These are phyloP conservation scores for Huntiella bhutanensis DNA, from an alignment of 2,329 filamentous ascomycete genomes.

Conservation along the genomic window DNA sequence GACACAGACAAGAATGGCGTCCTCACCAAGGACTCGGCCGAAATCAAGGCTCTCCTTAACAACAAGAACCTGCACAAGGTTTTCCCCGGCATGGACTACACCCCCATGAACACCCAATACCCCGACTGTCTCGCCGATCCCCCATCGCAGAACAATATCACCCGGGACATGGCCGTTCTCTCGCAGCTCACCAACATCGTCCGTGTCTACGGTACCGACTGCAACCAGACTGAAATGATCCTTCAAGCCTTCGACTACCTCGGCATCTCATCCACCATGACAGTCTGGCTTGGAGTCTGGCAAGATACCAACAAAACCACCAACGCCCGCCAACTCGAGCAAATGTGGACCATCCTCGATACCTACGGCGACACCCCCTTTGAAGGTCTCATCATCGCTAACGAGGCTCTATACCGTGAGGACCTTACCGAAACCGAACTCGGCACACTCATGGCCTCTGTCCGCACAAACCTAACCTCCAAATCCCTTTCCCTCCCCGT, in stretches of 20 bases:
- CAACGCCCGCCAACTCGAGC: constrained; percentile 59
- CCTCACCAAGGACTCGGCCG: constrained; percentile 50
- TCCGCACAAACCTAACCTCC: constrained; percentile 52
- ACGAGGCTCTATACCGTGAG: constrained; percentile 61
- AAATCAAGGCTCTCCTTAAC: constrained; percentile 67
- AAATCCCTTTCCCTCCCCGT: constrained; percentile 54
- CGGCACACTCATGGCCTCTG: constrained; percentile 42
- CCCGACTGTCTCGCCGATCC: constrained; percentile 61
- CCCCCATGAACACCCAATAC: constrained; percentile 76
- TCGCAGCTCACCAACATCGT: constrained; percentile 78
- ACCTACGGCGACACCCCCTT: constrained; percentile 49
- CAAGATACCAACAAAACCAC: constrained; percentile 70
- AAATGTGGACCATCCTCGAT: constrained; percentile 73
- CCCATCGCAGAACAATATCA: constrained; percentile 85
- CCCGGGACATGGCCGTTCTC: constrained; percentile 73
- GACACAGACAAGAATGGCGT: constrained; percentile 48
- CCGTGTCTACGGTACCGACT: constrained; percentile 85
- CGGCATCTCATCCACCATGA: constrained; percentile 51
- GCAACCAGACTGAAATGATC: constrained; percentile 92
- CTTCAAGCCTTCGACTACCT: constrained; percentile 63
- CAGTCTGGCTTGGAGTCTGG: constrained; percentile 91
- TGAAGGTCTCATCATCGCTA: constrained; percentile 63
- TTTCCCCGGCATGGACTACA: constrained; percentile 91
- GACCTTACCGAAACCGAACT: constrained; percentile 50
- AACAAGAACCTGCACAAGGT: constrained; percentile 75